Percentiles rank a stretch among this genome's conserved stretches.
These are phyloP conservation scores for Rhizophagus prolifer DNA, from an alignment of 192 early-diverging fungal species.

Conservation along the genomic window DNA sequence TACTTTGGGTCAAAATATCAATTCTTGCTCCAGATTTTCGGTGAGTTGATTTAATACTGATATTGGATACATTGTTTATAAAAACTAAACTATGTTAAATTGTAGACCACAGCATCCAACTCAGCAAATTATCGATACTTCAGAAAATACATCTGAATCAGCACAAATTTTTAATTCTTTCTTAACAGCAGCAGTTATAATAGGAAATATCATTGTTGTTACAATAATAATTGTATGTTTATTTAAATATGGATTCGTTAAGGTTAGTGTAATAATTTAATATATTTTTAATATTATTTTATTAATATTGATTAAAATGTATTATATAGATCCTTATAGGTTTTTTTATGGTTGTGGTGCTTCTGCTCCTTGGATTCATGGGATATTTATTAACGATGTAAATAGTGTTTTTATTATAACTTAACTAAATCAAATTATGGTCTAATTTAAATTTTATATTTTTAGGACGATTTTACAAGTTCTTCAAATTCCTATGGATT, in stretches of 20 bases:
- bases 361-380: constrained; percentile 73
- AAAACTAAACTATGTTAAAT: neutral
- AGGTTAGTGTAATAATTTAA: constrained; percentile 44
- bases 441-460: neutral
- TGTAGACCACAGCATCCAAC: neutral
- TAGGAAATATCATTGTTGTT: constrained; percentile 75
- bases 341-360: constrained; percentile 73
- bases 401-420: constrained; percentile 38
- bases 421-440: neutral
- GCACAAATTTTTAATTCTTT: constrained; percentile 41
- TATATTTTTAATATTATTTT: neutral
- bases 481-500: constrained; percentile 65
- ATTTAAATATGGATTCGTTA: constrained; percentile 76
- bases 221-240: constrained; percentile 74
- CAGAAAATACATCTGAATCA: constrained; percentile 25
- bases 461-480: constrained; percentile 42
- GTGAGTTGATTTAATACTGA: constrained; percentile 15
- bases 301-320: neutral
- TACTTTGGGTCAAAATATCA: constrained; percentile 85
- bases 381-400: constrained; percentile 59
- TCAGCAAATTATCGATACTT: neutral
- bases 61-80: neutral
- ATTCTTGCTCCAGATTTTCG: neutral
- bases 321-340: constrained; percentile 60
- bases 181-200: constrained; percentile 66